phyloP scores from a whole-genome alignment of 495 filamentous ascomycete genomes.

The Xylaria longipes region DNA sequence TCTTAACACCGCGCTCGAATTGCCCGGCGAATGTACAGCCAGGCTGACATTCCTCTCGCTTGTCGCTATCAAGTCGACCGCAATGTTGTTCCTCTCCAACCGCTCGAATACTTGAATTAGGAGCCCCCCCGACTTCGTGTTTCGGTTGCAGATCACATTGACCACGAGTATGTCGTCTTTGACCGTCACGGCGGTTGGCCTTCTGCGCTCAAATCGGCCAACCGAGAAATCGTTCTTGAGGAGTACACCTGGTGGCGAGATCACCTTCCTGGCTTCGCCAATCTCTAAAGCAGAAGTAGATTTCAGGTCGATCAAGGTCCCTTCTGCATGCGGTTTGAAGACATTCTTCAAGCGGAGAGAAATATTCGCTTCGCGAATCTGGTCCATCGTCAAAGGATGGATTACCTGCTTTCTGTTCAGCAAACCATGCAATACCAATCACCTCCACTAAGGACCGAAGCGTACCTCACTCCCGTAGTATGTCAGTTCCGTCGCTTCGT shows the following conservation, averaged over 20 bases:
- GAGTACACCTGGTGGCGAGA: constrained; percentile 41
- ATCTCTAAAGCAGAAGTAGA: constrained; percentile 14
- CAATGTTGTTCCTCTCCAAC: constrained; percentile 43
- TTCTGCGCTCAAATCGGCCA: constrained; percentile 40
- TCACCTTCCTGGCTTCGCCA: constrained; percentile 19
- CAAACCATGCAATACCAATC: not conserved
- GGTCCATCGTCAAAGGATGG: constrained; percentile 52
- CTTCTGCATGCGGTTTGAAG: constrained; percentile 45
- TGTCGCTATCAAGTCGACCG: constrained; percentile 47
- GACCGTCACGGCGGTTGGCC: constrained; percentile 48
- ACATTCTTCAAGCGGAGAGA: constrained; percentile 50
- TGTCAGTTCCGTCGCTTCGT: constrained; percentile 61
- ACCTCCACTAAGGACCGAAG: not conserved
- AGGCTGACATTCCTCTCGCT: constrained; percentile 50
- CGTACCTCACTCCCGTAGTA: constrained; percentile 59
- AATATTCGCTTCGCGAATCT: constrained; percentile 48
- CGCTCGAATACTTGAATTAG: constrained; percentile 45
- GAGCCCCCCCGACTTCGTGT: constrained; percentile 46
- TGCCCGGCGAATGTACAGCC: constrained; percentile 41
- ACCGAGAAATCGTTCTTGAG: constrained; percentile 47
- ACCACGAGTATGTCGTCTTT: constrained; percentile 48
- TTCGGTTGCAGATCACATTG: constrained; percentile 48
- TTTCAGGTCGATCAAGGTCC: constrained; percentile 47
- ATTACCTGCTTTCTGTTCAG: constrained; percentile 42
- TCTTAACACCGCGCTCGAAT: constrained; percentile 33